These are phyloP conservation scores for Yamadazyma mexicana DNA, from an alignment of 1,139 yeast genomes.

Conservation along the genomic window DNA sequence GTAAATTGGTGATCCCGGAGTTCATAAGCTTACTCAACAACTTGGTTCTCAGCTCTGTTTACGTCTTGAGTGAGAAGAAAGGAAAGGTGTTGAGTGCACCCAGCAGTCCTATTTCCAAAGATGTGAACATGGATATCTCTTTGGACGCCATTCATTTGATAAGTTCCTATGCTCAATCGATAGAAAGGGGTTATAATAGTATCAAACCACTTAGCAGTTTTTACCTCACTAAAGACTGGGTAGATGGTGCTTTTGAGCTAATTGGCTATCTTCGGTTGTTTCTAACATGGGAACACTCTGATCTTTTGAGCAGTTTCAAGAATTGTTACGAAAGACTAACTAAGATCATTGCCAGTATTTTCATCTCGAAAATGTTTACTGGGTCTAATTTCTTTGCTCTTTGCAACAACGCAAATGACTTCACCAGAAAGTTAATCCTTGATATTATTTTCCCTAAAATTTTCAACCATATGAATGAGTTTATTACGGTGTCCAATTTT, in stretches of 20 bases:
- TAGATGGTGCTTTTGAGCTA: conserved; percentile 42
- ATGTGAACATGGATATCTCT: conserved; percentile 24
- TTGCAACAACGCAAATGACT: conserved; percentile 22
- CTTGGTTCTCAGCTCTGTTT: conserved; percentile 37
- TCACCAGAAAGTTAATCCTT: conserved; percentile 30
- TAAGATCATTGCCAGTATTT: conserved; percentile 29
- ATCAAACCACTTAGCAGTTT: conserved; percentile 21
- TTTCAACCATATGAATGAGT: conserved; percentile 38
- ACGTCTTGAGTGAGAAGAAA: conserved; percentile 27
- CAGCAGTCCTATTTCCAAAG: conserved; percentile 25
- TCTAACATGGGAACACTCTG: conserved; percentile 25
- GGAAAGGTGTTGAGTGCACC: conserved; percentile 44
- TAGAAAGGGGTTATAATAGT: conserved; percentile 30
- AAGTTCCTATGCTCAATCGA: conserved; percentile 32
- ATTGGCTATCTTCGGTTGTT: conserved; percentile 35
- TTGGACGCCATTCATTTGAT: conserved; percentile 37
- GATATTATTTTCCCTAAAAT: conserved; percentile 39
- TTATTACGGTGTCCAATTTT: conserved; percentile 33
- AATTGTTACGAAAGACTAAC: conserved; percentile 25
- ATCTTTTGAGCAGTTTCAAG: conserved; percentile 20
- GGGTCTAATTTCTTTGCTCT: conserved; percentile 23
- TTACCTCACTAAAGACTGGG: conserved; percentile 32
- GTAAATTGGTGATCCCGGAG: conserved; percentile 37
- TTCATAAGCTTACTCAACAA: conserved; percentile 41
- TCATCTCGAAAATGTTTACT: conserved; percentile 27